These are phyloP conservation scores for Chenopodium berlandieri DNA, from an alignment of 148 eudicot genomes.

Conservation along the genomic window DNA sequence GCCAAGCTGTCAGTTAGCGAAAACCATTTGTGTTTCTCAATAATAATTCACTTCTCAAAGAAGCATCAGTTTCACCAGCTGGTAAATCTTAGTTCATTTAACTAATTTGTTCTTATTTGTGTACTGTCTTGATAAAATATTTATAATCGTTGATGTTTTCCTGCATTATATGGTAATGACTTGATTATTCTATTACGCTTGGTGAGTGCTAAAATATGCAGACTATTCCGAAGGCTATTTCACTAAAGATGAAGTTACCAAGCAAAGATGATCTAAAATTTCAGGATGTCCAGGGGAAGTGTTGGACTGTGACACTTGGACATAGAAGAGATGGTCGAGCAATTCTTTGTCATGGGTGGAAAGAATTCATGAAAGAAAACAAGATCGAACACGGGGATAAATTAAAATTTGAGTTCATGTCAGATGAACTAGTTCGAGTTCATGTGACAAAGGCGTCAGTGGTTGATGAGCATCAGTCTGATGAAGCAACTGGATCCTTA, in stretches of 20 bases:
- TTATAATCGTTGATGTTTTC: neutral
- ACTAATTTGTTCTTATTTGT: neutral
- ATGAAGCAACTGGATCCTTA: neutral
- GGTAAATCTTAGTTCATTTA: conserved; percentile 1
- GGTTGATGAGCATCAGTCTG: conserved; percentile 15
- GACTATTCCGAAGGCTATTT: conserved; percentile 21
- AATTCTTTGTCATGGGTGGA: conserved; percentile 24
- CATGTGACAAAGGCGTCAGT: conserved; percentile 14
- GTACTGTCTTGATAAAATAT: too few relatives aligned
- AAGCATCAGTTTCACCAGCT: conserved; percentile 20
- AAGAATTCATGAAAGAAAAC: conserved; percentile 19
- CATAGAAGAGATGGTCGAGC: conserved; percentile 23
- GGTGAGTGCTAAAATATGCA: conserved; percentile 2
- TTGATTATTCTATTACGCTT: neutral
- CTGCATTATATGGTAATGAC: neutral
- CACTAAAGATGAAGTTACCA: conserved; percentile 13
- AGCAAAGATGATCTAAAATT: conserved; percentile 20
- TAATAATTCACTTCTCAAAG: conserved; percentile 18
- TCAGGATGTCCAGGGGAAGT: conserved; percentile 21
- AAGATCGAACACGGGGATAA: conserved; percentile 24
- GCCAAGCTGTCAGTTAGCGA: neutral
- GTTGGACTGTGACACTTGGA: conserved; percentile 25
- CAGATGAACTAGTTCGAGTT: conserved; percentile 21
- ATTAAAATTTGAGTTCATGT: conserved; percentile 19
- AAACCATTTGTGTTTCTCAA: conserved; percentile 17